Evolutionary conservation across 768 basidiomycete species (phyloP), one percentile per base, ranked within the genome.

Genomic region (Pisolithus orientalis): DNA sequence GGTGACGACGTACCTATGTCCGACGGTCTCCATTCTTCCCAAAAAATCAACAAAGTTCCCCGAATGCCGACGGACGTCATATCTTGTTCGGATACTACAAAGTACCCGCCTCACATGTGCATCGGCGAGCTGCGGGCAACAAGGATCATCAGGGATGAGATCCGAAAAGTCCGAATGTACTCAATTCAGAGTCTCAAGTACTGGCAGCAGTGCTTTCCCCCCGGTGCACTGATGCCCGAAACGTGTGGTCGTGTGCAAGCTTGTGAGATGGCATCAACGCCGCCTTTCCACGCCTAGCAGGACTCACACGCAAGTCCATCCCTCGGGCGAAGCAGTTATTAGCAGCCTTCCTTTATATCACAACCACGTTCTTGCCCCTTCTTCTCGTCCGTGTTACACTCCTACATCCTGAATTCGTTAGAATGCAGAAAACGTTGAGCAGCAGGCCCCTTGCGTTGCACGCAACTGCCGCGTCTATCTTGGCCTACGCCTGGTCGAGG

Each of bases 361-460:
- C 14, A 45, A 45, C 27, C 44, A n/a, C 28, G 6, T 29, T 17
- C 44, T 45, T 31, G 29, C 25, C 16, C n/a, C 44, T 7, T 16
- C 13, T 31, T 28, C 25, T 31, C 13, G 14, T 11, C 14, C 4
- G 34, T 34, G 13, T 28, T 11, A 31, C 4, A 9, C 42, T 6
- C 1, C 42, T 11, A 11, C 25, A 13, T 4, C 44, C 25, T 16
- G 44, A 29, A 27, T 6, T 27, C 13, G 25, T 17, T 11, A 4
- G 27, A 31, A 27, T 17, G 27, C 29, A 31, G 44, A 17, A 47
- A 11, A 61, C 63, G 63, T 47, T 27, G 47, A 55, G 52, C 31
- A 24, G 50, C 2, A 44, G 44, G 14, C 56, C 59, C 17, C 54
- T 69, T 11, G 39, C 64, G 11, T 40, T 75, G 24, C 75, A 76